These are phyloP conservation scores for Aspergillus saccharolyticus DNA, from an alignment of 495 filamentous ascomycete genomes.

Conservation along the genomic window DNA sequence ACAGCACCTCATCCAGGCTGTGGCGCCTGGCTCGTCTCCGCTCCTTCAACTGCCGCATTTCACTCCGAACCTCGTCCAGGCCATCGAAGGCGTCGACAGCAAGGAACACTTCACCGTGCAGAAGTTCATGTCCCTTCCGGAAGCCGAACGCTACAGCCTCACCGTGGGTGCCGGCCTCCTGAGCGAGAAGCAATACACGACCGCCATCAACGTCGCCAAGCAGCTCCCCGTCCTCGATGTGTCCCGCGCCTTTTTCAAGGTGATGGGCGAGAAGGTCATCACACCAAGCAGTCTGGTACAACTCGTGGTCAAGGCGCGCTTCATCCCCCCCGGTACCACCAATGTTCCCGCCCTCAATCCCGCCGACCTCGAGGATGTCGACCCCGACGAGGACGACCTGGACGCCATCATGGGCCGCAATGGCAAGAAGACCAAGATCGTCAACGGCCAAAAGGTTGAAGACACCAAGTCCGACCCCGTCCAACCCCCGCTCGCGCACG, in stretches of 20 bases:
- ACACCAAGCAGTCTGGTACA: slow-evolving; percentile 91
- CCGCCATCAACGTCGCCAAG: slow-evolving; percentile 67
- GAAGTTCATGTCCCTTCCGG: slow-evolving; percentile 77
- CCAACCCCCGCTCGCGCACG: slow-evolving; percentile 76
- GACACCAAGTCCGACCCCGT: slow-evolving; percentile 49
- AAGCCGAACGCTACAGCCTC: slow-evolving; percentile 64
- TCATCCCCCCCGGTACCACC: slow-evolving; percentile 77
- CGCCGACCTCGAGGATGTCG: slow-evolving; percentile 80
- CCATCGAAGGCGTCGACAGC: slow-evolving; percentile 66
- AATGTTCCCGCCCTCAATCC: slow-evolving; percentile 69
- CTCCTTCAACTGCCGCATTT: slow-evolving; percentile 91
- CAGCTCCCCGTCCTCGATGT: slow-evolving; percentile 78
- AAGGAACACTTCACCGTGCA: slow-evolving; percentile 76
- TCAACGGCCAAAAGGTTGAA: slow-evolving; percentile 49
- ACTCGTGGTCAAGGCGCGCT: slow-evolving; percentile 89
- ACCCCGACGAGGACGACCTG: slow-evolving; percentile 88
- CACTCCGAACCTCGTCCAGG: slow-evolving; percentile 65
- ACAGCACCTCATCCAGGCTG: slow-evolving; percentile 84
- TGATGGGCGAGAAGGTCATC: slow-evolving; percentile 86
- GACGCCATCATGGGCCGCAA: slow-evolving; percentile 83
- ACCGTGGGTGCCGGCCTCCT: slow-evolving; percentile 65
- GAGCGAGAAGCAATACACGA: slow-evolving; percentile 68
- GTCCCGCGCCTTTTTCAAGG: slow-evolving; percentile 98
- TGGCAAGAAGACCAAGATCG: slow-evolving; percentile 52
- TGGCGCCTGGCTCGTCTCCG: slow-evolving; percentile 75